Conservation (phyloP, 2,329 filamentous ascomycete genomes). For the Pseudopithomyces chartarum region DNA sequence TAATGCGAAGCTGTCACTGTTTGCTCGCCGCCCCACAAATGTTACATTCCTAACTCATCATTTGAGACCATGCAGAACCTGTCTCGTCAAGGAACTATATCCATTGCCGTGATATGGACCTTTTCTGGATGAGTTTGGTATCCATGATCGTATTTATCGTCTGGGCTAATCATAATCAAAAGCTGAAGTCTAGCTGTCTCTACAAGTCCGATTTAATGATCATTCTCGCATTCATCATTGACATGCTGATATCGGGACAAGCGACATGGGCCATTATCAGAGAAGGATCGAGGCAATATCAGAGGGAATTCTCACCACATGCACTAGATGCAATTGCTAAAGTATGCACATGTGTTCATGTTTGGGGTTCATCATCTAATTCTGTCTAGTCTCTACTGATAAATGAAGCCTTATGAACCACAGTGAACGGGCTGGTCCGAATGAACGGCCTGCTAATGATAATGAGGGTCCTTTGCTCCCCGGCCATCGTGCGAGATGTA, state of each 20-base stretch:
- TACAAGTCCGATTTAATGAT: not conserved
- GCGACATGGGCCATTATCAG: not conserved
- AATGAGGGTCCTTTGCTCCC: not conserved
- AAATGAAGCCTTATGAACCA: conserved; percentile 1
- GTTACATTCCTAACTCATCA: no score
- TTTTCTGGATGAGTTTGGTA: not conserved
- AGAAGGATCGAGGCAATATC: conserved; percentile 1
- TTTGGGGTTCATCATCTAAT: not conserved
- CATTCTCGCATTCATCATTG: not conserved
- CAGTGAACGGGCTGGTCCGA: conserved; percentile 1
- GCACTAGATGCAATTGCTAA: not conserved
- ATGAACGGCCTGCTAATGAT: not conserved
- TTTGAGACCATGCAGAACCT: not conserved
- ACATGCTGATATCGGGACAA: not conserved
- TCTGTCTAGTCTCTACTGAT: not conserved
- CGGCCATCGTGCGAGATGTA: no score
- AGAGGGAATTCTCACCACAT: not conserved
- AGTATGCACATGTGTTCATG: not conserved
- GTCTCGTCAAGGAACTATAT: not conserved
- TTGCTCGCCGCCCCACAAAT: no score
- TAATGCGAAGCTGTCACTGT: no score
- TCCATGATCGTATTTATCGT: not conserved
- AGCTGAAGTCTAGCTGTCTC: no score
- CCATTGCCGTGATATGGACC: not conserved
- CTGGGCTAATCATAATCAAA: not conserved